Percentiles rank a stretch among this genome's conserved stretches.
Conservation (phyloP, 306 rosid species). For the Casuarina cunninghamiana region DNA sequence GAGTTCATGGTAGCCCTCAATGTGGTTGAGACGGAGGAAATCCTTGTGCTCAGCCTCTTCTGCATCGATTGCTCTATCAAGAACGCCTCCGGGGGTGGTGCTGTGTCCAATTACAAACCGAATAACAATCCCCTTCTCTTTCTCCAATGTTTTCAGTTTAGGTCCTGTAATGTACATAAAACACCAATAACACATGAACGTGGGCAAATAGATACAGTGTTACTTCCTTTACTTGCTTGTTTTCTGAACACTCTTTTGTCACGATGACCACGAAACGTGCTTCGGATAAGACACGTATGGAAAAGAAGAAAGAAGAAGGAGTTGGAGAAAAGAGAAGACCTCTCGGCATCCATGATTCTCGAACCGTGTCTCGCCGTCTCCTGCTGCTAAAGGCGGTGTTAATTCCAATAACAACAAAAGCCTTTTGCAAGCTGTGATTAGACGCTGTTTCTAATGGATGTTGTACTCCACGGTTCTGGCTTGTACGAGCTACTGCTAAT, state of each 20-base stretch:
- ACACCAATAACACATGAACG: too few relatives aligned
- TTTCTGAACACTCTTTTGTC: too few relatives aligned
- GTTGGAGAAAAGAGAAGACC: slow-evolving; percentile 26
- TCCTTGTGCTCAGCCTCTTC: slow-evolving; percentile 72
- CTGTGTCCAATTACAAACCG: slow-evolving; percentile 90
- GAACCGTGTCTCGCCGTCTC: slow-evolving; percentile 66
- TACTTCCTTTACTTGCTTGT: too few relatives aligned
- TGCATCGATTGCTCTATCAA: slow-evolving; percentile 69
- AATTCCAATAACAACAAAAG: slow-evolving; percentile 83
- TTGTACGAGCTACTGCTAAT: slow-evolving; percentile 51
- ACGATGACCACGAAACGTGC: too few relatives aligned
- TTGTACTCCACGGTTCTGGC: slow-evolving; percentile 26
- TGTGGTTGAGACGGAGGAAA: slow-evolving; percentile 70
- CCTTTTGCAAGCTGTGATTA: slow-evolving; percentile 41
- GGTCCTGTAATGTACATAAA: slow-evolving; percentile 37
- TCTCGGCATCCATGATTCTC: slow-evolving; percentile 83
- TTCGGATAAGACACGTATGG: too few relatives aligned
- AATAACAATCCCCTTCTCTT: slow-evolving; percentile 78
- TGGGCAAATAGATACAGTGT: too few relatives aligned
- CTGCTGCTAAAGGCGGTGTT: slow-evolving; percentile 92
- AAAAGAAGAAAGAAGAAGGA: not conserved
- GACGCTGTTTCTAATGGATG: slow-evolving; percentile 10
- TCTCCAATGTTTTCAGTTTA: slow-evolving; percentile 57
- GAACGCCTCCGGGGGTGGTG: slow-evolving; percentile 52
- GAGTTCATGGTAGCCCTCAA: slow-evolving; percentile 82